Evolutionary conservation across 2,329 filamentous ascomycete species (phyloP), one percentile per base, ranked within the genome.

Genomic region (Aspergillus luchuensis): DNA sequence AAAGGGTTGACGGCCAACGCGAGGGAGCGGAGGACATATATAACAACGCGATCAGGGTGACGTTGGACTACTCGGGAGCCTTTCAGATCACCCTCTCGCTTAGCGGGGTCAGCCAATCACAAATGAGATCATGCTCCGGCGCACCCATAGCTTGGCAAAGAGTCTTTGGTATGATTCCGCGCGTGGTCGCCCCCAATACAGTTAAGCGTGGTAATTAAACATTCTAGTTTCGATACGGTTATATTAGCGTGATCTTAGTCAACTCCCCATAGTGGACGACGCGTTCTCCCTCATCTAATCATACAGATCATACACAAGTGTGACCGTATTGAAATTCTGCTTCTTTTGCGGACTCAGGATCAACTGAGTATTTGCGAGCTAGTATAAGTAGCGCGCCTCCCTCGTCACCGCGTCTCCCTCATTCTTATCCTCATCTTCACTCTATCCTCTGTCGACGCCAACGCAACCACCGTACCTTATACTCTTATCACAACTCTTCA

Each of bases 51-150:
- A 64, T 66, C 67, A 70, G 74, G 72, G 74, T 79, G 76, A 79
- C 77, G 78, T 77, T 76, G 69, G 72, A 70, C 67, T 62, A 69
- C 67, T 70, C 70, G 74, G 74, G 70, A 72, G 69, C 67, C 67
- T 67, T 74, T 74, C 69, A 80, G 78, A 81, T 81, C 79, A 81
- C 76, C 73, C 74, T 74, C 73, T 77, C 75, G 73, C 76, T 76
- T 76, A 78, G 69, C 59, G 61, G 64, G 70, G 71, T 67, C 66
- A 69, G 60, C 78, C 78, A 80, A 80, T 80, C 73, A 78, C 30
- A 64, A 58, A 43, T 52, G 58, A 68, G 74, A 77, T 76, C 75
- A 76, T 62, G 43, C 39, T 58, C 62, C 62, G 63, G 43, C 55
- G 63, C 62, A 54, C 58, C 59, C 53, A 61, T 63, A 53, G 49